These are phyloP conservation scores for Neodidymelliopsis sp. DNA, from an alignment of 2,329 filamentous ascomycete genomes.

Conservation along the genomic window DNA sequence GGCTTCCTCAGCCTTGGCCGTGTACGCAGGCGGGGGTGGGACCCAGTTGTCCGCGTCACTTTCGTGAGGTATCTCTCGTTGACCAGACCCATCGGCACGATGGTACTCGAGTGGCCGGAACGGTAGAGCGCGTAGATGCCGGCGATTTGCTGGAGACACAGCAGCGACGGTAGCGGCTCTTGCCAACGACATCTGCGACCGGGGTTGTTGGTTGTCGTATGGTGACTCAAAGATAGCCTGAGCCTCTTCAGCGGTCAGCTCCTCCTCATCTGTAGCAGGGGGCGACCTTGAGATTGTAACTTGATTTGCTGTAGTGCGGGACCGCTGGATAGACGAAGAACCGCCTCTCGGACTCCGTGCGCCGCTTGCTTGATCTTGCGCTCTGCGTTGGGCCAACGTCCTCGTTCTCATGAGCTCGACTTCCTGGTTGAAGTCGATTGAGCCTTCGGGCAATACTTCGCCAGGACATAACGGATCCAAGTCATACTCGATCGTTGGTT, in stretches of 20 bases:
- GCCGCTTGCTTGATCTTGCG: conserved; percentile 35
- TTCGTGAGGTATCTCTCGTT: conserved; percentile 77
- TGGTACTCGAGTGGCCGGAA: conserved; percentile 68
- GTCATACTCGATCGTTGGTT: conserved; percentile 45
- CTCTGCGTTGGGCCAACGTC: conserved; percentile 48
- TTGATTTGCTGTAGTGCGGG: conserved; percentile 38
- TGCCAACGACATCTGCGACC: conserved; percentile 49
- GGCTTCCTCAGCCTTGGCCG: conserved; percentile 61
- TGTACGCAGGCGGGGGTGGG: conserved; percentile 82
- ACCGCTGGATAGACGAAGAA: conserved; percentile 35
- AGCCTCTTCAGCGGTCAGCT: conserved; percentile 45
- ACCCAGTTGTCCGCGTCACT: conserved; percentile 91
- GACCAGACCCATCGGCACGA: conserved; percentile 68
- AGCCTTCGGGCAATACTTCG: conserved; percentile 49
- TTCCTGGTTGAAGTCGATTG: conserved; percentile 51
- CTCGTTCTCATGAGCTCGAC: conserved; percentile 50
- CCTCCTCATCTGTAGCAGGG: conserved; percentile 38
- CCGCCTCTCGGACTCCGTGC: conserved; percentile 38
- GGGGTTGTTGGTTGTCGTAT: conserved; percentile 50
- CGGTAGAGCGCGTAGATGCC: conserved; percentile 66
- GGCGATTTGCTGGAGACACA: conserved; percentile 76
- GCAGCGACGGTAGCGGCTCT: conserved; percentile 57
- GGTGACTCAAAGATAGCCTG: conserved; percentile 50
- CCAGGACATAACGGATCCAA: conserved; percentile 48
- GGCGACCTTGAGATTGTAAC: conserved; percentile 25